Percentiles rank a stretch among this genome's conserved stretches.
These are phyloP conservation scores for Myxozyma mucilagina DNA, from an alignment of 805 yeast genomes.

Conservation along the genomic window DNA sequence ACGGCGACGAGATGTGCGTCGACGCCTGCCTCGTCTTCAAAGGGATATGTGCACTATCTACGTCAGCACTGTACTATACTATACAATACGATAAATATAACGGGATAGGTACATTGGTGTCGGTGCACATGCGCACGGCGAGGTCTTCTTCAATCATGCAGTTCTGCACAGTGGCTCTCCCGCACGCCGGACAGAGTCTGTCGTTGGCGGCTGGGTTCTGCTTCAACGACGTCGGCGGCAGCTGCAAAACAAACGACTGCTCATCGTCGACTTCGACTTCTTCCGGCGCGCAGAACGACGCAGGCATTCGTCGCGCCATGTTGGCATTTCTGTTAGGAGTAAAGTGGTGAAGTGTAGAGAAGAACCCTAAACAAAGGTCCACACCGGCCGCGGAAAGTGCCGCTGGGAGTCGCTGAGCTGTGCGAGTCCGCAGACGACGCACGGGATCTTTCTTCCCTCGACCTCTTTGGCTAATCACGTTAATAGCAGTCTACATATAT, in stretches of 20 bases:
- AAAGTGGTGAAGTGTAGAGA: no score
- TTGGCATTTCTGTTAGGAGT: no score
- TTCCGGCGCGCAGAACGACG: constrained; percentile 4
- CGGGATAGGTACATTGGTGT: background rate
- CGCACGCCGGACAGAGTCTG: constrained; percentile 13
- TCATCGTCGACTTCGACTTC: background rate
- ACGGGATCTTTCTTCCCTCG: constrained; percentile 11
- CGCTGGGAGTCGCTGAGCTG: no score
- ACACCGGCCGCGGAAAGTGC: constrained; percentile 21
- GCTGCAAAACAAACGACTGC: background rate
- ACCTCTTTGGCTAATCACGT: constrained; percentile 14
- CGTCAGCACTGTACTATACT: background rate
- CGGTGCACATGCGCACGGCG: constrained; percentile 15
- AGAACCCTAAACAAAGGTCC: constrained; percentile 19
- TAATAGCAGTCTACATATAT: background rate
- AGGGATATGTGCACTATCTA: constrained; percentile 18
- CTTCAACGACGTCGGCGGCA: background rate
- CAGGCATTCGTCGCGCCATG: constrained; percentile 1
- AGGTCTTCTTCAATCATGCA: constrained; percentile 12
- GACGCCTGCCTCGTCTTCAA: constrained; percentile 1
- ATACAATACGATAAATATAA: no score
- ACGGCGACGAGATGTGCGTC: background rate
- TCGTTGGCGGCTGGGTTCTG: background rate
- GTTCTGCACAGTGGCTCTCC: constrained; percentile 6
- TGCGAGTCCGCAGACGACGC: constrained; percentile 15